Evolutionary conservation across 164 flowering plant species (phyloP), one percentile per base, ranked within the genome.

Genomic region (Magnolia officinalis): DNA sequence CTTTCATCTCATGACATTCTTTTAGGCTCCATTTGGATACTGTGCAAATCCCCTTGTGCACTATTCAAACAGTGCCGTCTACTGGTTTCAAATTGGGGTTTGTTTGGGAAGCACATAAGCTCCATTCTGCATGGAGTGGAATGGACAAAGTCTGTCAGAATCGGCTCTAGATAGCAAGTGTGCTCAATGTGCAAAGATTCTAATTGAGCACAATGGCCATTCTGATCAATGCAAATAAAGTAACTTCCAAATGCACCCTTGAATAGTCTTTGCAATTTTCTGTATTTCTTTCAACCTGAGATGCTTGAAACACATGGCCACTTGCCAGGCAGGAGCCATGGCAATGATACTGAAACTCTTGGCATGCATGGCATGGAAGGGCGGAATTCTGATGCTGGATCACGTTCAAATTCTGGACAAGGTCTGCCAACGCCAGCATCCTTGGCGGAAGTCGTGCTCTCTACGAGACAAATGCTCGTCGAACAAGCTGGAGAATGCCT

Each of bases 371-470:
- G 75, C 23, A 74, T 68, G 72, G 90, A 72, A 58, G 86, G 74
- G 63, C 80, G 75, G 37, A 51, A 81, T 16, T 37, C 45, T 37
- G 80, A 71, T 63, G 81, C 82, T 59, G 71, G 80, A n/a, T 66
- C 80, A 21, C 76, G 26, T 74, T 73, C 86, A 75, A 79, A 66
- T 55, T 67, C 77, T 63, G 84, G 67, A 58, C 85, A 70, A 64
- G 89, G 95, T 64, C 82, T 89, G 72, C 92, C 95, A 29, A 86
- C 92, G 67, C 91, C 93, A 55, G 90, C 87, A 78, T 79, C 88
- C 18, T 85, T 93, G 86, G 94, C 96, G 49, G 95, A 90, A 82
- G 86, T 95, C 50, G 76, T 91, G 84, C 74, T 67, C 20, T 87
- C 91, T 20, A 82, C 92, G 7, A 85, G 96, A 78, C 89, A 84